Conservation (phyloP, 257 asterid species). For the Nicotiana tomentosiformis region DNA sequence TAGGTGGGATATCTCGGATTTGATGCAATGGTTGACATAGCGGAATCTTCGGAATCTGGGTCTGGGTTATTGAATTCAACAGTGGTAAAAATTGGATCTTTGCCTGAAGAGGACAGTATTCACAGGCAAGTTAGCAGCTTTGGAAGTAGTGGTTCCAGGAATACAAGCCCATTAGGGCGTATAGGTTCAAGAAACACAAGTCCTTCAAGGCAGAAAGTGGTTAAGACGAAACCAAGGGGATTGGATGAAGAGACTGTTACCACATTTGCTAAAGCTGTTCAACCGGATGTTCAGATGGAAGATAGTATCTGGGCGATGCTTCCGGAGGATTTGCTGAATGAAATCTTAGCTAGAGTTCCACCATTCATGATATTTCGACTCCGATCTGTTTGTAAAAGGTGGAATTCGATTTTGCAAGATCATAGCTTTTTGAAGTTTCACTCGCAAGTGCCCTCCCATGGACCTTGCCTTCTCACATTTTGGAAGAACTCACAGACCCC, state of each 20-base stretch:
- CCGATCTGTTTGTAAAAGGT: slow-evolving; percentile 90
- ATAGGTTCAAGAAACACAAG: slow-evolving; percentile 85
- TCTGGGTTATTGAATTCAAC: slow-evolving; percentile 34
- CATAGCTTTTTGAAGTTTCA: slow-evolving; percentile 83
- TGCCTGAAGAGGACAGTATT: slow-evolving; percentile 51
- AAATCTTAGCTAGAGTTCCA: slow-evolving; percentile 89
- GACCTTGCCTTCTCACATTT: slow-evolving; percentile 92
- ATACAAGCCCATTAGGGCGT: slow-evolving; percentile 79
- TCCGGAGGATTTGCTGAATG: slow-evolving; percentile 87
- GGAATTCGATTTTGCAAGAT: slow-evolving; percentile 91
- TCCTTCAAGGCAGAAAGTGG: slow-evolving; percentile 75
- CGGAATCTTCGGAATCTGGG: slow-evolving; percentile 60
- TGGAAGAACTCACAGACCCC: slow-evolving; percentile 86
- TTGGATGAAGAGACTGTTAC: slow-evolving; percentile 89
- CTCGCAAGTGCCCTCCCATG: slow-evolving; percentile 93
- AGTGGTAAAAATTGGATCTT: slow-evolving; percentile 46
- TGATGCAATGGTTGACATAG: slow-evolving; percentile 34
- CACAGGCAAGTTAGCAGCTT: slow-evolving; percentile 52
- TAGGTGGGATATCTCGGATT: slow-evolving; percentile 10
- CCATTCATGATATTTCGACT: slow-evolving; percentile 92
- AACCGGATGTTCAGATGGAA: slow-evolving; percentile 90
- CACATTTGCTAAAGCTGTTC: slow-evolving; percentile 53
- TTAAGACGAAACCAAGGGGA: slow-evolving; percentile 91
- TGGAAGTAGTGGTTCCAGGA: slow-evolving; percentile 68
- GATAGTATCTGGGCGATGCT: slow-evolving; percentile 95